Percentiles rank a stretch among this genome's conserved stretches.
phyloP scores from a whole-genome alignment of 148 eudicot genomes.

The Linanthus parryae region DNA sequence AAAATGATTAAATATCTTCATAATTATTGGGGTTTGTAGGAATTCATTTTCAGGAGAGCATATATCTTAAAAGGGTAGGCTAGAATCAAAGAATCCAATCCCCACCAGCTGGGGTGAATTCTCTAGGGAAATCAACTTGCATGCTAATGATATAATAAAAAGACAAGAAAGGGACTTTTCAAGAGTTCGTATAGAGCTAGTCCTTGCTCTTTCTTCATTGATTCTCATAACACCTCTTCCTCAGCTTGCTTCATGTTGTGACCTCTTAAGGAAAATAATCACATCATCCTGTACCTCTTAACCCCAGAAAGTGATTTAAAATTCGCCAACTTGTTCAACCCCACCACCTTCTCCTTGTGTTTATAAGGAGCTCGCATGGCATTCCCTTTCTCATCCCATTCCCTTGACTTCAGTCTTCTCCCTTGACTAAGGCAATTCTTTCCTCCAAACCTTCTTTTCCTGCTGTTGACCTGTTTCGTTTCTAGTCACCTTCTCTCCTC shows the following conservation, averaged over 20 bases:
- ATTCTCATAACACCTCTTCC: slow-evolving; percentile 10
- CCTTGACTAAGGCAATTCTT: slow-evolving; percentile 8
- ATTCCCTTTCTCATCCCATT: slow-evolving; percentile 19
- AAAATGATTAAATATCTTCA: no score
- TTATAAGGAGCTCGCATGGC: slow-evolving; percentile 22
- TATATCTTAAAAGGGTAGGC: slow-evolving; percentile 15
- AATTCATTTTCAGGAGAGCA: slow-evolving; percentile 18
- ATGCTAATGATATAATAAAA: slow-evolving; percentile 27
- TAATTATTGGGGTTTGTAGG: no score
- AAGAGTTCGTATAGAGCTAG: slow-evolving; percentile 11
- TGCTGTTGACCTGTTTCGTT: not conserved
- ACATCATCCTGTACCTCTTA: slow-evolving; percentile 12
- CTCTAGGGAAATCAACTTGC: slow-evolving; percentile 21
- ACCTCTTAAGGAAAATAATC: slow-evolving; percentile 18
- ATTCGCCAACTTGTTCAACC: slow-evolving; percentile 27
- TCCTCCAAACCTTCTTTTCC: not conserved
- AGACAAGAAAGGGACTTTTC: slow-evolving; percentile 23
- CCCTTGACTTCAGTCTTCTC: slow-evolving; percentile 21
- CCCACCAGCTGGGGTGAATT: slow-evolving; percentile 24
- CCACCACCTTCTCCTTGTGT: slow-evolving; percentile 14
- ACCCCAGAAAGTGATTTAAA: not conserved
- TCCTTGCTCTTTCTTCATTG: slow-evolving; percentile 7
- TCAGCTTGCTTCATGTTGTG: slow-evolving; percentile 11
- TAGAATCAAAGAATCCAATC: slow-evolving; percentile 27
- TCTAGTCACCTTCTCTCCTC: not conserved